These are phyloP conservation scores for Mortierella hygrophila DNA, from an alignment of 192 early-diverging fungal genomes.

Conservation along the genomic window DNA sequence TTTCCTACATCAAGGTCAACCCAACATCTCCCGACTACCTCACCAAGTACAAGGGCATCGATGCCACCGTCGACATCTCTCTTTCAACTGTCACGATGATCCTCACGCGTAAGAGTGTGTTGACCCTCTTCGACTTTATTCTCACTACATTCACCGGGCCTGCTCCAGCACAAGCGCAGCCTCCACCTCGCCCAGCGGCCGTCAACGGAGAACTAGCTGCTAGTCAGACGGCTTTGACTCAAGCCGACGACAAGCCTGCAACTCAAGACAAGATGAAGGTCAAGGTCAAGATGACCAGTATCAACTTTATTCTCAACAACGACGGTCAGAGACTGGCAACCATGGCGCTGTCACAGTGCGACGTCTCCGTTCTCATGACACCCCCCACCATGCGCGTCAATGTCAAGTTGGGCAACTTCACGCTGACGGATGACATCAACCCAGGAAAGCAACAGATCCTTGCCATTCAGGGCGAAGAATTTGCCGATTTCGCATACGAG, in stretches of 20 bases:
- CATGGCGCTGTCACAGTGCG: conserved; percentile 76
- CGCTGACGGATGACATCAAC: conserved; percentile 71
- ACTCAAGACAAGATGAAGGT: conserved; percentile 77
- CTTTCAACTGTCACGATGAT: conserved; percentile 85
- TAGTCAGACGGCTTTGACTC: background rate
- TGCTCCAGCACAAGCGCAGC: background rate
- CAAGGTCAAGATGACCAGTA: conserved; percentile 79
- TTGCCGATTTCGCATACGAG: conserved; percentile 91
- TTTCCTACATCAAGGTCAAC: conserved; percentile 82
- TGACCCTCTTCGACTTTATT: conserved; percentile 89
- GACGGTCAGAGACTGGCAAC: conserved; percentile 84
- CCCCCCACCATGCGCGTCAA: conserved; percentile 69
- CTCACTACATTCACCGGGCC: conserved; percentile 75
- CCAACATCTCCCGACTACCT: conserved; percentile 78
- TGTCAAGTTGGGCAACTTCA: conserved; percentile 81
- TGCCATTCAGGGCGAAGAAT: conserved; percentile 87
- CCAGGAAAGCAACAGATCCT: conserved; percentile 70
- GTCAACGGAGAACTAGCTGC: conserved; percentile 11
- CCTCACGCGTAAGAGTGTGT: conserved; percentile 85
- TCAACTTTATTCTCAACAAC: conserved; percentile 86
- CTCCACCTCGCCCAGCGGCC: background rate
- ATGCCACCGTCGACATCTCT: conserved; percentile 85
- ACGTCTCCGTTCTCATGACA: conserved; percentile 76
- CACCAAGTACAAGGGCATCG: conserved; percentile 79
- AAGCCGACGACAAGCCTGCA: conserved; percentile 13